Evolutionary conservation across 768 basidiomycete genomes (phyloP), one percentile per base, ranked within the genome.

Genomic region (Lepiota brunneoincarnata): DNA sequence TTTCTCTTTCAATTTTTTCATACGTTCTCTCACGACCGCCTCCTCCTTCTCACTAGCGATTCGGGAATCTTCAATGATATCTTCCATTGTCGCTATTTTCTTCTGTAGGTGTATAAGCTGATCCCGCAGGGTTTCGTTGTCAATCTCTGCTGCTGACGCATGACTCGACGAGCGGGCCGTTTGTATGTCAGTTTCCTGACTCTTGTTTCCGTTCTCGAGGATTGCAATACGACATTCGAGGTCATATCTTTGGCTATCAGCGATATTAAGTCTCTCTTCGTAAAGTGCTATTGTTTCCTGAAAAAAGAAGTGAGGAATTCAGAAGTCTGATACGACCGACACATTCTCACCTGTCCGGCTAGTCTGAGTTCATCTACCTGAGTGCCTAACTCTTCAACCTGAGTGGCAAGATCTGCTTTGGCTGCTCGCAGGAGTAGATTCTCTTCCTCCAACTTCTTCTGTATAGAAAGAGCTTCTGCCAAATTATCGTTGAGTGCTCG

Each of bases 231-330:
- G 77, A 43, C 83, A 79, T 62, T 95, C 91, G 56, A 89, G 75
- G 60, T 95, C 92, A 61, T 91, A 91, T 41, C 87, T 81, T 58
- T 81, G 79, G 12, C 75, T 74, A 61, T 94, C 89, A 18, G 83
- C 79, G 1, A 76, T 76, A 54, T 82, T 87, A 4, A 96, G 74
- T 35, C 87, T 83, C 64, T 94, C 92, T 72, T 99, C 96, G 64
- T 98, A 98, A 10, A 97, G 77, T 17, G 91, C 91, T 55, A 97
- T 97, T 0, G 94, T 93, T 83, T 93, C 92, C 91, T 94, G 63
- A 1, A 17, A 35, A n/a, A 63, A 1, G 17, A 35, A n/a, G 7
- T 0, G 21, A 38, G 42, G 26, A 54, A 41, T 40, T 20, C 28
- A 31, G 23, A n/a, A 17, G 2, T 28, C n/a, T 17, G 2, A 46